Conservation (phyloP, 352 stramenopile genomes). For the Pythium insidiosum region DNA sequence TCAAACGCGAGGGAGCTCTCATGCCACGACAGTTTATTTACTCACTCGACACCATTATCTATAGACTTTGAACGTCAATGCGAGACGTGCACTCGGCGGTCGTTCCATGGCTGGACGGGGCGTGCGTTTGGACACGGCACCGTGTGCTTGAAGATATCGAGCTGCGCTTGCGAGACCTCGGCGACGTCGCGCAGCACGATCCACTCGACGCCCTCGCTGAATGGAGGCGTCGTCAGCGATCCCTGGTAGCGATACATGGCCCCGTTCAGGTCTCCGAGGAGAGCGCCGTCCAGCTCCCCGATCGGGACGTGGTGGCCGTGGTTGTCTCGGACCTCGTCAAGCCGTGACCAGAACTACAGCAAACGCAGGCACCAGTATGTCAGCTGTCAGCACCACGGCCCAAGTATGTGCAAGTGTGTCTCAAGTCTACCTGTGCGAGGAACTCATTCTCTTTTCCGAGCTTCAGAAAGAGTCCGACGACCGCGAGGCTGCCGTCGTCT, state of each 20-base stretch:
- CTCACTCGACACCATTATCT: too few species aligned
- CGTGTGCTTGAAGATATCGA: slow-evolving; percentile 33
- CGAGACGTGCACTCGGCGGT: slow-evolving; percentile 22
- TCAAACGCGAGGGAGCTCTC: too few species aligned
- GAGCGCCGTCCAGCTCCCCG: slow-evolving; percentile 17
- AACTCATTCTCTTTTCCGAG: slow-evolving; percentile 46
- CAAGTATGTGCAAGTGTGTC: too few species aligned
- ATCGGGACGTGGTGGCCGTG: slow-evolving; percentile 20
- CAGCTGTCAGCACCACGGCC: too few species aligned
- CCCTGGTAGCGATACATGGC: slow-evolving; percentile 50
- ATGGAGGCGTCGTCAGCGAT: slow-evolving; percentile 68
- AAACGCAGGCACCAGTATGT: too few species aligned
- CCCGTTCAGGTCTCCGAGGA: slow-evolving; percentile 22
- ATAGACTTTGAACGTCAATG: too few species aligned
- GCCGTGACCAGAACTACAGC: slow-evolving; percentile 41
- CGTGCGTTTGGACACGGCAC: slow-evolving; percentile 43
- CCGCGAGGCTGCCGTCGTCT: slow-evolving; percentile 36
- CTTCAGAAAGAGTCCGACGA: slow-evolving; percentile 54
- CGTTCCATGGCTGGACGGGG: slow-evolving; percentile 36
- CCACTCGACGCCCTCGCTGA: slow-evolving; percentile 67
- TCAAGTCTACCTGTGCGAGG: slow-evolving; percentile 26
- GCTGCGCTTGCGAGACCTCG: slow-evolving; percentile 38
- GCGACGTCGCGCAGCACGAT: slow-evolving; percentile 40
- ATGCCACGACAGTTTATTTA: too few species aligned
- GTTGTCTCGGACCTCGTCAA: slow-evolving; percentile 18